These are phyloP conservation scores for Suhomyces vadensis DNA, from an alignment of 805 yeast species.

Conservation along the genomic window DNA sequence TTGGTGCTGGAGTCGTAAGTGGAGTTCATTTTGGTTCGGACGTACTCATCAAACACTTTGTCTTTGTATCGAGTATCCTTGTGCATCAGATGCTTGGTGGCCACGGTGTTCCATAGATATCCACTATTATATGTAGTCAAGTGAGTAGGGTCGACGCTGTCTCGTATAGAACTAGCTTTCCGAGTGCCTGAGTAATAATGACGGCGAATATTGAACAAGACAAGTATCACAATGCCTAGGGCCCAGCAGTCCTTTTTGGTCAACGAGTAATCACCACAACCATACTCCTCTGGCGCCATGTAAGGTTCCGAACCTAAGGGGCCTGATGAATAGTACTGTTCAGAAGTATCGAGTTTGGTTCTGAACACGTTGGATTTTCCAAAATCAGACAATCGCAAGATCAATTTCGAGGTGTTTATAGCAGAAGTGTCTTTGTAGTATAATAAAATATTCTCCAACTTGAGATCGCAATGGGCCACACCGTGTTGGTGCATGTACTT, in stretches of 20 bases:
- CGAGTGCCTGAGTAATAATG: conserved; percentile 24
- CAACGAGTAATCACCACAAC: conserved; percentile 58
- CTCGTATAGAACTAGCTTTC: neutral
- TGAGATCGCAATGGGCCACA: conserved; percentile 90
- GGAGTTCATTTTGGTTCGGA: conserved; percentile 45
- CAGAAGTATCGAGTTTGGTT: conserved; percentile 77
- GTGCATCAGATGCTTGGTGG: conserved; percentile 16
- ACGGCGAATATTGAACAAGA: conserved; percentile 32
- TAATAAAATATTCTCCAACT: conserved; percentile 81
- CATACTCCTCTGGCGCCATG: conserved; percentile 88
- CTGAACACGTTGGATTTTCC: conserved; percentile 90
- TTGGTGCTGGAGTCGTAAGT: conserved; percentile 26
- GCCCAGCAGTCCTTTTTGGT: conserved; percentile 89
- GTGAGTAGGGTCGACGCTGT: conserved; percentile 45
- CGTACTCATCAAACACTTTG: conserved; percentile 40
- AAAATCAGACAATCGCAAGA: conserved; percentile 59
- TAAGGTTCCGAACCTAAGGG: conserved; percentile 86
- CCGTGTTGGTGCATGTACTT: conserved; percentile 88
- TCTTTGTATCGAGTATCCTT: conserved; percentile 27
- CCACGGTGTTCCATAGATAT: conserved; percentile 38
- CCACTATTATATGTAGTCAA: conserved; percentile 44
- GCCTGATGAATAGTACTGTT: conserved; percentile 55
- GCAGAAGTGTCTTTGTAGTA: conserved; percentile 35
- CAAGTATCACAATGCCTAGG: conserved; percentile 54
- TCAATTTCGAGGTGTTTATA: conserved; percentile 11